These are phyloP conservation scores for Aspergillus affinis DNA, from an alignment of 495 filamentous ascomycete genomes.

Conservation along the genomic window DNA sequence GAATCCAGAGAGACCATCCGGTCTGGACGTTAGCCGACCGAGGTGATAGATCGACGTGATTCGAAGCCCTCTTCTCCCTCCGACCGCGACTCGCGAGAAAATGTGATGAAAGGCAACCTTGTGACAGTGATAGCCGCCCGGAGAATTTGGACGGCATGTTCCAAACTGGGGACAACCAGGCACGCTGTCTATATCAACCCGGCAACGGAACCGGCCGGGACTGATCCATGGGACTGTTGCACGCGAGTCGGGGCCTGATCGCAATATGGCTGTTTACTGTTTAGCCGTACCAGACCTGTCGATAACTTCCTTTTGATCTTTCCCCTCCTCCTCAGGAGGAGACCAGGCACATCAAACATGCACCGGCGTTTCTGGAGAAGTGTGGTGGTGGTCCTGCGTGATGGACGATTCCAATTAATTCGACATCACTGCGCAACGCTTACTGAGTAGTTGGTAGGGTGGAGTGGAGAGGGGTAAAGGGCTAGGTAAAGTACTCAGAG, in stretches of 20 bases:
- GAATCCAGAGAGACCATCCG: background rate
- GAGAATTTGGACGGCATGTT: constrained; percentile 1
- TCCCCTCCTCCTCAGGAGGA: constrained; percentile 3
- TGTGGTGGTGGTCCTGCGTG: background rate
- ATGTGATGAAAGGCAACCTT: constrained; percentile 17
- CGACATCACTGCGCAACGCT: background rate
- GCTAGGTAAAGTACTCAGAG: background rate
- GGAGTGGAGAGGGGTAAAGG: constrained; percentile 11
- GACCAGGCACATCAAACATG: constrained; percentile 4
- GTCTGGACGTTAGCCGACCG: constrained; percentile 6
- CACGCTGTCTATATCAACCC: background rate
- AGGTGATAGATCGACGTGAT: constrained; percentile 15
- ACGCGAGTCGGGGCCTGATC: constrained; percentile 25
- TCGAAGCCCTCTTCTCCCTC: constrained; percentile 7
- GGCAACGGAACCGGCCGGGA: constrained; percentile 19
- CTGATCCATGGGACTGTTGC: constrained; percentile 21
- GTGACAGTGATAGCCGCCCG: constrained; percentile 18
- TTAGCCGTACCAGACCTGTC: constrained; percentile 4
- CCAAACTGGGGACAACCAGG: background rate
- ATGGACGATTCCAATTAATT: constrained; percentile 8
- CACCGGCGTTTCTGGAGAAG: constrained; percentile 9
- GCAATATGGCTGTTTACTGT: constrained; percentile 10
- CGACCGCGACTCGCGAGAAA: constrained; percentile 3
- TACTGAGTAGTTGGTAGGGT: constrained; percentile 5
- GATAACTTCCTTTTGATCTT: no score